Base-by-base conservation (phyloP, 257 asterid species). In the Nicotiana attenuata region DNA sequence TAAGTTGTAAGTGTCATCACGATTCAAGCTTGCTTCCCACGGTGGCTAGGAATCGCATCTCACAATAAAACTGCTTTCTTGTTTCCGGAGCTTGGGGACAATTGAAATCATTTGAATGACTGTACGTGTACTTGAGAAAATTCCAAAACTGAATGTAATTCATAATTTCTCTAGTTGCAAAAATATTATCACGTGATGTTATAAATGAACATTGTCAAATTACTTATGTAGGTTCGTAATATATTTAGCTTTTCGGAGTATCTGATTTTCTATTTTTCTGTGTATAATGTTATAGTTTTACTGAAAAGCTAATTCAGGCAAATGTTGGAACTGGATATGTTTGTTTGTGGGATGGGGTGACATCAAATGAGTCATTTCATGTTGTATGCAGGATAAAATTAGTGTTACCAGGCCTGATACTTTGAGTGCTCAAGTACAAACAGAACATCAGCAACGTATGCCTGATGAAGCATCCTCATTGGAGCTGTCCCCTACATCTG, bases 361-460 rank as follows among this genome's bases (percentile, higher is more conserved):
- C 14, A 24, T 45, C 22, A 15, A 73, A 47, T 50, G 61, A 71
- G 22, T 73, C 61, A 73, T 45, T 77, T 82, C 77, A 57, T 73
- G 79, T 24, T 73, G 79, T 80, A 77, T 79, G 76, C 86, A 94
- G 98, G 92, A 85, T 86, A 88, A 88, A 65, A 90, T 77, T 65
- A 80, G 80, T 79, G 38, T 67, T 22, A 71, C 81, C 61, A 84
- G 78, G 17, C 76, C 68, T 53, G 87, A 81, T 82, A 84, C 87
- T 33, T 67, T 61, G 76, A 84, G 87, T 87, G 83, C 81, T 67
- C 83, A 81, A 82, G 78, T 82, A 53, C 82, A 60, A 63, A 81
- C 81, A 69, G 82, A 77, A 83, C 71, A 82, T 63, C 85, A 66
- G 84, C 55, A 45, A 77, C 85, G 33, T n/a, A 63, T 79, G 16